These are phyloP conservation scores for Luffa acutangula DNA, from an alignment of 306 rosid species.

Conservation along the genomic window DNA sequence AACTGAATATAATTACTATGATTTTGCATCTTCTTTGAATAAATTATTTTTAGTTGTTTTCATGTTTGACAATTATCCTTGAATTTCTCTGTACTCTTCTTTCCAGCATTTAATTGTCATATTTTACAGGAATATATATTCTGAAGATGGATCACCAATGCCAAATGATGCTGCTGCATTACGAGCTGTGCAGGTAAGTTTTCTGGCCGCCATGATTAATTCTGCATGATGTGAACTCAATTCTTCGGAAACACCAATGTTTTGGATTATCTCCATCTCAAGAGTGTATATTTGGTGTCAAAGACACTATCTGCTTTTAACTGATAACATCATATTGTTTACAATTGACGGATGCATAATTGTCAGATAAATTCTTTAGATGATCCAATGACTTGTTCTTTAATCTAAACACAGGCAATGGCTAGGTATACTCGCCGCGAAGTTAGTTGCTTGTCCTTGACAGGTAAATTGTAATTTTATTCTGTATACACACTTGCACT, in stretches of 20 bases:
- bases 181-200: constrained; percentile 52
- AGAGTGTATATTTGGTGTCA: not conserved
- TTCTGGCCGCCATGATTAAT: not conserved
- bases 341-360: not conserved
- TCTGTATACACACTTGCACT: not conserved
- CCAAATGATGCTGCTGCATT: constrained; percentile 42
- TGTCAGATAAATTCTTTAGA: not conserved
- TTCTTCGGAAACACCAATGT: not conserved
- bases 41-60: not conserved
- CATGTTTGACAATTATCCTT: not conserved
- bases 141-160: constrained; percentile 62
- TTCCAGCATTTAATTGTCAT: not conserved
- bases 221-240: not conserved
- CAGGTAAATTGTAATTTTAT: constrained; percentile 36
- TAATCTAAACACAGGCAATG: constrained; percentile 49
- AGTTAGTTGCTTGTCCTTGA: constrained; percentile 72
- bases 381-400: not conserved
- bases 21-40: not conserved
- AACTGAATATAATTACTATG: not conserved
- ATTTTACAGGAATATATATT: constrained; percentile 69
- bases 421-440: constrained; percentile 74
- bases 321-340: not conserved
- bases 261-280: not conserved
- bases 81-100: not conserved
- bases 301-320: not conserved